A percentile compares a stretch with the other conserved stretches of the same genome.
Conservation (phyloP, 768 basidiomycete species). For the Mycena floridula region DNA sequence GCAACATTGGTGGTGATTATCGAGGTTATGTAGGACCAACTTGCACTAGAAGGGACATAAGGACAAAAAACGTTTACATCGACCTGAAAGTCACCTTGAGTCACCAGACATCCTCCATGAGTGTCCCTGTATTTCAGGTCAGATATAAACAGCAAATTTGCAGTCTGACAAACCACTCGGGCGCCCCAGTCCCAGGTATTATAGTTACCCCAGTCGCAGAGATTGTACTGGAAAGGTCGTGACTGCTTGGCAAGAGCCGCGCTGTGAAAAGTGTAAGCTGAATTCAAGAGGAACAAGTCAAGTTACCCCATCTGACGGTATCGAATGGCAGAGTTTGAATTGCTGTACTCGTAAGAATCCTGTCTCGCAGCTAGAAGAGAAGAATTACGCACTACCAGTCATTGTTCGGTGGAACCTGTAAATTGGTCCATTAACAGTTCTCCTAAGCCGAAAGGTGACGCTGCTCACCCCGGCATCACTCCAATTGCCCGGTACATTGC, state of each 20-base stretch:
- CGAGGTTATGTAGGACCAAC: slow-evolving; percentile 43
- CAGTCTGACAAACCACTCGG: slow-evolving; percentile 30
- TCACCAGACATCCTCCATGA: slow-evolving; percentile 51
- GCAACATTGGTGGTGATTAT: slow-evolving; percentile 38
- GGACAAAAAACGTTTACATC: neutral
- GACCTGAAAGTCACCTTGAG: slow-evolving; percentile 22
- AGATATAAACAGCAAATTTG: neutral
- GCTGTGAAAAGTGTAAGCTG: slow-evolving; percentile 20
- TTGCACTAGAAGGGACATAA: slow-evolving; percentile 20
- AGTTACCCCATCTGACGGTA: slow-evolving; percentile 51
- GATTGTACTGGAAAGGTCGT: slow-evolving; percentile 39
- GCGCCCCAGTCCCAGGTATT: slow-evolving; percentile 57
- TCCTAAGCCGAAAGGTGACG: slow-evolving; percentile 6
- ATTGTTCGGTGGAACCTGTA: slow-evolving; percentile 28
- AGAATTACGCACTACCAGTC: slow-evolving; percentile 42
- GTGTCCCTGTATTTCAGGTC: slow-evolving; percentile 47
- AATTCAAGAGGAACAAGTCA: neutral
- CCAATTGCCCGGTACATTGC: slow-evolving; percentile 48
- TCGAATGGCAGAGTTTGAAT: slow-evolving; percentile 52
- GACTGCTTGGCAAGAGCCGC: slow-evolving; percentile 38
- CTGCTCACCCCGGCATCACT: slow-evolving; percentile 33
- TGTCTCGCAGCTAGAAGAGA: neutral
- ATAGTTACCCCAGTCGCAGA: slow-evolving; percentile 52
- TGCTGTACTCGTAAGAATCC: slow-evolving; percentile 21
- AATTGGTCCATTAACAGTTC: neutral